A percentile compares a stretch with the other conserved stretches of the same genome.
Evolutionary conservation across 1,284 basidiomycete species (phyloP).

Genomic region (Leccinum cinnamomeum): DNA sequence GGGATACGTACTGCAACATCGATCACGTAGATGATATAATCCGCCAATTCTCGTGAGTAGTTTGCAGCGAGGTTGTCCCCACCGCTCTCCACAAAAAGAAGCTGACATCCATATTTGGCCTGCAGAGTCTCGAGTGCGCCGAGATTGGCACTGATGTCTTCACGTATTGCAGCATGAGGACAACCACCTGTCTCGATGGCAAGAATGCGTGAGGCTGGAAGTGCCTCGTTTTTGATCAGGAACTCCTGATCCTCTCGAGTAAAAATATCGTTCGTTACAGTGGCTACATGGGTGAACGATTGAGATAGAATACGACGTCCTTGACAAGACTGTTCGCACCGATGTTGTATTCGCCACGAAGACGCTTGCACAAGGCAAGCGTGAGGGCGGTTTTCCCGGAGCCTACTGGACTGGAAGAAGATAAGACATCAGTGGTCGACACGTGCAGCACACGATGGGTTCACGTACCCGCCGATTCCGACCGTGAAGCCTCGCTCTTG

Average conservation of each 20-base stretch:
- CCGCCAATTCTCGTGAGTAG: conserved; percentile 93
- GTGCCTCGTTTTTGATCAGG: conserved; percentile 88
- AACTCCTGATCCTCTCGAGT: conserved; percentile 98
- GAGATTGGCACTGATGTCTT: conserved; percentile 97
- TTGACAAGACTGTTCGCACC: conserved; percentile 47
- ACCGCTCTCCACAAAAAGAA: conserved; percentile 93
- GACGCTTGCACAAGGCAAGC: conserved; percentile 84
- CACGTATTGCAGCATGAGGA: conserved; percentile 93
- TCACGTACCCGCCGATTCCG: conserved; percentile 88
- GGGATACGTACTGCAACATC: conserved; percentile 64
- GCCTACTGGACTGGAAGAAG: conserved; percentile 76
- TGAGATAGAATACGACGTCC: conserved; percentile 14
- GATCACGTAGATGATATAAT: conserved; percentile 96
- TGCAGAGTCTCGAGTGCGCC: conserved; percentile 95
- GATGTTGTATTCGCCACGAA: conserved; percentile 88
- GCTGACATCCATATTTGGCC: conserved; percentile 80
- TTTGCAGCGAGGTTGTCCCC: conserved; percentile 97
- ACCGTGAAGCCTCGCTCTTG: conserved; percentile 94
- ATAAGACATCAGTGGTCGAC: conserved; percentile 6
- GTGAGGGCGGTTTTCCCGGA: conserved; percentile 97
- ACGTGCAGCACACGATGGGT: background rate
- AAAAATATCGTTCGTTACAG: conserved; percentile 97
- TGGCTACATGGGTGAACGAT: conserved; percentile 52
- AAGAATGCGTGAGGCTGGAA: conserved; percentile 83
- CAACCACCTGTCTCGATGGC: conserved; percentile 98